These are phyloP conservation scores for Hypholoma sublateritium DNA, from an alignment of 768 basidiomycete species.

Conservation along the genomic window DNA sequence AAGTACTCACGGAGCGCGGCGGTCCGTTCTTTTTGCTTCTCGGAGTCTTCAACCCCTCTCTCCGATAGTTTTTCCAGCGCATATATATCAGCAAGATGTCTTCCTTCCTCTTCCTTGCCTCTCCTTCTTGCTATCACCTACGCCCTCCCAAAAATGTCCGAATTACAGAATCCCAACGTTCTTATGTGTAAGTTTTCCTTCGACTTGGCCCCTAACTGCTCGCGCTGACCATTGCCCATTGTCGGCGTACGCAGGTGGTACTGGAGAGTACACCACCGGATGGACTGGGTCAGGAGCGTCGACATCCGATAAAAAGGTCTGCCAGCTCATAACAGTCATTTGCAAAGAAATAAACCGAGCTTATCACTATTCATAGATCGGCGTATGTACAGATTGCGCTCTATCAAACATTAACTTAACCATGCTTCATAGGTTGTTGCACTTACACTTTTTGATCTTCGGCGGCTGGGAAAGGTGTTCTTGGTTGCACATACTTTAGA, in stretches of 20 bases:
- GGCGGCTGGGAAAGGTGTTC: constrained; percentile 73
- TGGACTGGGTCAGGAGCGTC: constrained; percentile 93
- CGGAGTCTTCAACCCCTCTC: background rate
- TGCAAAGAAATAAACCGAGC: background rate
- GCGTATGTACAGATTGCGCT: constrained; percentile 42
- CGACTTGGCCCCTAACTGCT: background rate
- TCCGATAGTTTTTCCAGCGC: constrained; percentile 1
- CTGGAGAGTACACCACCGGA: constrained; percentile 93
- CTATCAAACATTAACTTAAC: background rate
- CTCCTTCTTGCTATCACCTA: constrained; percentile 1
- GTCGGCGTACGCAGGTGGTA: constrained; percentile 8
- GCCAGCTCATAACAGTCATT: constrained; percentile 6
- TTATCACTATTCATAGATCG: constrained; percentile 46
- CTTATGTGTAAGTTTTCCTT: constrained; percentile 66
- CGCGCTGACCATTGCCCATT: background rate
- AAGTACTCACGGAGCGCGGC: background rate
- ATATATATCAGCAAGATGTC: constrained; percentile 5
- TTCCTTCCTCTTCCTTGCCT: constrained; percentile 7
- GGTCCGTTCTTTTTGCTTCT: background rate
- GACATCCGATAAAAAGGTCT: constrained; percentile 91
- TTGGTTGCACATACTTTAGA: background rate
- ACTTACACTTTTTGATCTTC: constrained; percentile 86
- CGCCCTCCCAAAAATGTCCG: constrained; percentile 34
- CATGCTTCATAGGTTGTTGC: constrained; percentile 68
- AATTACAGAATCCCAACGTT: constrained; percentile 57